phyloP scores from a whole-genome alignment of 2,329 filamentous ascomycete genomes.

The Alternaria sp. region DNA sequence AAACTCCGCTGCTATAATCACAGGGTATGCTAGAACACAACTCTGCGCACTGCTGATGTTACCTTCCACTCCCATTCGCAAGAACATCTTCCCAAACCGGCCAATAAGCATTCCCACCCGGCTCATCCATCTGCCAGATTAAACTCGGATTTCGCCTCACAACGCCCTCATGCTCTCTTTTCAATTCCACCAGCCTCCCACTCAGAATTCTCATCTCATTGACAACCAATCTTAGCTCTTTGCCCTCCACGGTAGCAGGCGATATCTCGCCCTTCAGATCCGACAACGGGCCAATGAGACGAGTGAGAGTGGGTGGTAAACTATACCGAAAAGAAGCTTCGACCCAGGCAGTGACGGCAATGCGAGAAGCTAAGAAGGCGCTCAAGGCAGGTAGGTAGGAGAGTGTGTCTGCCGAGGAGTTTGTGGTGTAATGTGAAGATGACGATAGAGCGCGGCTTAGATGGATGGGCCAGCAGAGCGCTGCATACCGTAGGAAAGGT shows the following conservation, averaged over 20 bases:
- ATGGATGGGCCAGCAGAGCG: slow-evolving; percentile 43
- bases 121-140: slow-evolving; percentile 34
- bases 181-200: slow-evolving; percentile 31
- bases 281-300: slow-evolving; percentile 34
- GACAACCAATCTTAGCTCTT: slow-evolving; percentile 34
- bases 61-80: background rate
- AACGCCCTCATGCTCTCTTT: slow-evolving; percentile 24
- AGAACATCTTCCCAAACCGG: slow-evolving; percentile 20
- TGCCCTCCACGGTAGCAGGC: slow-evolving; percentile 30
- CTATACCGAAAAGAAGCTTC: slow-evolving; percentile 43
- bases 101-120: slow-evolving; percentile 17
- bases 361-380: slow-evolving; percentile 33
- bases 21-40: no score
- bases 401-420: background rate
- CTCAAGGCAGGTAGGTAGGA: slow-evolving; percentile 34
- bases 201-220: slow-evolving; percentile 30
- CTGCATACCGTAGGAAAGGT: slow-evolving; percentile 41
- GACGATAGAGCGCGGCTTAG: slow-evolving; percentile 31
- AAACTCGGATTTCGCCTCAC: slow-evolving; percentile 35
- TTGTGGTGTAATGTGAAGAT: background rate
- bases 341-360: slow-evolving; percentile 39
- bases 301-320: slow-evolving; percentile 38
- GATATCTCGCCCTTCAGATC: slow-evolving; percentile 28
- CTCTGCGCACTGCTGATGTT: background rate
- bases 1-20: background rate